Base-by-base conservation (phyloP, 179 eudicot genomes). In the Corrigiola litoralis region DNA sequence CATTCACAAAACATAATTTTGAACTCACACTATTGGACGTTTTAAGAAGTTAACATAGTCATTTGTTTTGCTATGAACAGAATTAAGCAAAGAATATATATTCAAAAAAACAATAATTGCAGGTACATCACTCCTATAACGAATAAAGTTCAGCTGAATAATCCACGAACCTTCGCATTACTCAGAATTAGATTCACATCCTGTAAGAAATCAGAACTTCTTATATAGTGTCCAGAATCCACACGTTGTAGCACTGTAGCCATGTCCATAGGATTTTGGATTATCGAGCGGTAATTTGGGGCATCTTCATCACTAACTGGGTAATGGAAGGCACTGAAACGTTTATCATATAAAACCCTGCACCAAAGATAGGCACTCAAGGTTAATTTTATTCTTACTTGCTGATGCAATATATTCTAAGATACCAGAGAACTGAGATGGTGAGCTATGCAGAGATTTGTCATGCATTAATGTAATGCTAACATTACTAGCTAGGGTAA, bases 221-320 rank as follows among this genome's bases (percentile, higher is more conserved):
- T 80, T 45, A 85, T 73, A 72, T 91, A 95, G 63, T 80, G 85
- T 45, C 99, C 99, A 79, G 88, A 77, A 68, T 95, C 99, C 50
- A 95, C 99, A 69, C 72, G 90, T 80, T 91, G 99, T 72, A 95
- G 75, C 68, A 95, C 56, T 45, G 95, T 88, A 44, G 97, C 96
- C 68, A 95, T 75, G 63, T 95, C 99, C 99, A 95, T 95, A 16
- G 99, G 99, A 51, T 79, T 86, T 79, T 91, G 97, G 67, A 95
- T 85, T 49, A 95, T 75, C 17, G 92, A 63, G 45, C 85, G 96
- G 74, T 95, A 95, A 71, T 95, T 91, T 75, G 99, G 99, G 54
- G 99, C 99, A 85, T 95, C 99, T 75, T 95, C 99, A 72, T 91
- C 96, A 36, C 65, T 71, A 44, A 95, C 99, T 27, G 99, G 99